Percentiles rank a stretch among this genome's conserved stretches.
These are phyloP conservation scores for Daldinia loculata DNA, from an alignment of 495 filamentous ascomycete species.

Conservation along the genomic window DNA sequence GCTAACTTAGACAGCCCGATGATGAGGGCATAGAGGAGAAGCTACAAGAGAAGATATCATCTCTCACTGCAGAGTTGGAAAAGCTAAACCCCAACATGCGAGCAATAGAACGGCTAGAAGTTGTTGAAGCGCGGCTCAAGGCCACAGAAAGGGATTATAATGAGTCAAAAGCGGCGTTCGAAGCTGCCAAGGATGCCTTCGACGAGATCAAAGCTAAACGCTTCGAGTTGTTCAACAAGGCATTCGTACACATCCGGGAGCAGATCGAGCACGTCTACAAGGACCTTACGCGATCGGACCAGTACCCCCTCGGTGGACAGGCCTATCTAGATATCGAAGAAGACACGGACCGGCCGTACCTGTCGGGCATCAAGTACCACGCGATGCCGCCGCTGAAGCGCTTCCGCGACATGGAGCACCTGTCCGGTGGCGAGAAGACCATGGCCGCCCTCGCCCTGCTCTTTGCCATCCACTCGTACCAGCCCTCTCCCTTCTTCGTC, in stretches of 20 bases:
- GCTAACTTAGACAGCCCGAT: conserved; percentile 59
- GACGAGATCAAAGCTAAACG: conserved; percentile 81
- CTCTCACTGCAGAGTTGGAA: conserved; percentile 80
- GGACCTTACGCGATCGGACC: conserved; percentile 85
- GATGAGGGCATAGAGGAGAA: conserved; percentile 79
- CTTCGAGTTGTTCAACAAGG: conserved; percentile 91
- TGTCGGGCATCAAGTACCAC: conserved; percentile 95
- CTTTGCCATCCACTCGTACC: conserved; percentile 94
- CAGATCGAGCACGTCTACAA: conserved; percentile 94
- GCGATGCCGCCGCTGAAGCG: conserved; percentile 98
- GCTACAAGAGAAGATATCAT: conserved; percentile 78
- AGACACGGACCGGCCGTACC: conserved; percentile 85
- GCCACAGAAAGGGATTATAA: conserved; percentile 90
- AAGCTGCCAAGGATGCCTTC: conserved; percentile 82
- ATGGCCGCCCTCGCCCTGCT: conserved; percentile 96
- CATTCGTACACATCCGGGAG: conserved; percentile 92
- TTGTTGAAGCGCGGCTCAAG: conserved; percentile 82
- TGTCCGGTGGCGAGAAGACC: conserved; percentile 97
- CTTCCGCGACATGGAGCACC: conserved; percentile 98
- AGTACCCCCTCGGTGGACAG: conserved; percentile 89
- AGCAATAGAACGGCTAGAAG: conserved; percentile 90
- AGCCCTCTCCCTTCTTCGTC: conserved; percentile 96
- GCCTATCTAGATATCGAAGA: conserved; percentile 94
- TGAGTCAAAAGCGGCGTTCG: conserved; percentile 74
- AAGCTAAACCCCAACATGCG: conserved; percentile 96